Evolutionary conservation across 495 filamentous ascomycete species (phyloP).

Genomic region (Cercophora scortea): DNA sequence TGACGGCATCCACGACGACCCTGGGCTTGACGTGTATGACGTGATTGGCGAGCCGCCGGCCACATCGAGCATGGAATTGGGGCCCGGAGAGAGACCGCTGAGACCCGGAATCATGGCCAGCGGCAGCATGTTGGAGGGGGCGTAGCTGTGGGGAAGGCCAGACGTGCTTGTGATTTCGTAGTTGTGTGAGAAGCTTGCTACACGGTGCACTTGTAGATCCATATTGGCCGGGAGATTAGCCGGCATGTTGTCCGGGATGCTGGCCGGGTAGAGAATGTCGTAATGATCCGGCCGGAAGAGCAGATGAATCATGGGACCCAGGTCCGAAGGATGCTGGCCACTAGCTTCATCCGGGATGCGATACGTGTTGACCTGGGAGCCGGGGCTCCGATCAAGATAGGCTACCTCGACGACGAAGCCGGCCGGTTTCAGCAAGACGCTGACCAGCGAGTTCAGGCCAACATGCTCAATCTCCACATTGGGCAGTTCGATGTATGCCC

Average conservation of each 20-base stretch:
- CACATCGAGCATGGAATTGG: constrained; percentile 15
- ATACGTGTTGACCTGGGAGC: constrained; percentile 71
- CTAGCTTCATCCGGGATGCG: constrained; percentile 53
- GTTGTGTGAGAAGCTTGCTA: constrained; percentile 28
- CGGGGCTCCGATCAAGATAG: constrained; percentile 84
- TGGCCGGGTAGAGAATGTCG: constrained; percentile 80
- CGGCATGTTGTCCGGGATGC: constrained; percentile 7
- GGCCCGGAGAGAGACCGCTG: constrained; percentile 19
- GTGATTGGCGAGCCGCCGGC: constrained; percentile 22
- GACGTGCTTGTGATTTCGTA: constrained; percentile 30
- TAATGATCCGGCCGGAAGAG: constrained; percentile 76
- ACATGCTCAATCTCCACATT: constrained; percentile 84
- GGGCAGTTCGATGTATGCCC: constrained; percentile 60
- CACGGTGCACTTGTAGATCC: constrained; percentile 47
- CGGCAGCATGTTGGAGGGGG: constrained; percentile 27
- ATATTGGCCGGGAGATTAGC: constrained; percentile 44
- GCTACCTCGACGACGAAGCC: constrained; percentile 78
- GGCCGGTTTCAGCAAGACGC: constrained; percentile 72
- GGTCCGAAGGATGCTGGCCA: constrained; percentile 34
- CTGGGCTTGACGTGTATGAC: constrained; percentile 31
- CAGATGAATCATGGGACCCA: constrained; percentile 40
- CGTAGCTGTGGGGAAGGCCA: constrained; percentile 30
- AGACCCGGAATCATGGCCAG: constrained; percentile 43
- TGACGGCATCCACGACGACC: constrained; percentile 33
- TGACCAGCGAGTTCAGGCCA: constrained; percentile 66